Conservation (phyloP, 768 basidiomycete species). For the Leccinum longicurvipes region DNA sequence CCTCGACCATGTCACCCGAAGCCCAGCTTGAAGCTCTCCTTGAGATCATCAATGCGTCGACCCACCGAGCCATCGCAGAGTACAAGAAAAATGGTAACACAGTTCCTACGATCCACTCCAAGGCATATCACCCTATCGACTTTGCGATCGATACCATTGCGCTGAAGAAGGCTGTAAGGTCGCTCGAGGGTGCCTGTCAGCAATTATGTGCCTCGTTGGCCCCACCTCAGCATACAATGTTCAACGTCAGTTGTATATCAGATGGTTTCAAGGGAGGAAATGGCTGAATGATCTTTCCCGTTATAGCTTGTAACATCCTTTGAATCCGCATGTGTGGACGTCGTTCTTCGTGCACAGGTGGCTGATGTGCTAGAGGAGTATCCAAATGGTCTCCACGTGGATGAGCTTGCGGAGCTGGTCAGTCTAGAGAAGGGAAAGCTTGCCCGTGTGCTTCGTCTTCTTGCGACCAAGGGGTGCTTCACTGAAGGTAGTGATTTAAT, state of each 20-base stretch:
- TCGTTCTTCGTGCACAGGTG: not conserved
- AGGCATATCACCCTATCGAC: constrained; percentile 23
- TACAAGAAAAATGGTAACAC: constrained; percentile 23
- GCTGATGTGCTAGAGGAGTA: constrained; percentile 10
- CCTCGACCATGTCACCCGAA: constrained; percentile 18
- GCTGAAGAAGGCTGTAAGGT: constrained; percentile 24
- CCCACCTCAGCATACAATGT: constrained; percentile 26
- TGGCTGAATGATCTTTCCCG: not conserved
- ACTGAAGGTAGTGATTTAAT: not conserved
- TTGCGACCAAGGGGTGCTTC: constrained; percentile 27
- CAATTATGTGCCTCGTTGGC: constrained; percentile 27
- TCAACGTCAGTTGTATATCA: constrained; percentile 15
- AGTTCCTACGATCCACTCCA: constrained; percentile 24
- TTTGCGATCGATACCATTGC: constrained; percentile 17
- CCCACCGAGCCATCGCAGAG: constrained; percentile 22
- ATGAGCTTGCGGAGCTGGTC: constrained; percentile 23
- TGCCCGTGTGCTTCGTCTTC: constrained; percentile 28
- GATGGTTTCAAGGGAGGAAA: not conserved
- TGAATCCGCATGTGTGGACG: constrained; percentile 23
- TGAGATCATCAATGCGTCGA: constrained; percentile 29
- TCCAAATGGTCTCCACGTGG: constrained; percentile 28
- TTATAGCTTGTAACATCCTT: constrained; percentile 17
- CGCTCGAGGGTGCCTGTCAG: constrained; percentile 27
- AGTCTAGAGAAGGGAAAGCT: constrained; percentile 28
- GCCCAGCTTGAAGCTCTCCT: constrained; percentile 16